Conservation (phyloP, 345 rosid species). For the Noccaea bulbosa region DNA sequence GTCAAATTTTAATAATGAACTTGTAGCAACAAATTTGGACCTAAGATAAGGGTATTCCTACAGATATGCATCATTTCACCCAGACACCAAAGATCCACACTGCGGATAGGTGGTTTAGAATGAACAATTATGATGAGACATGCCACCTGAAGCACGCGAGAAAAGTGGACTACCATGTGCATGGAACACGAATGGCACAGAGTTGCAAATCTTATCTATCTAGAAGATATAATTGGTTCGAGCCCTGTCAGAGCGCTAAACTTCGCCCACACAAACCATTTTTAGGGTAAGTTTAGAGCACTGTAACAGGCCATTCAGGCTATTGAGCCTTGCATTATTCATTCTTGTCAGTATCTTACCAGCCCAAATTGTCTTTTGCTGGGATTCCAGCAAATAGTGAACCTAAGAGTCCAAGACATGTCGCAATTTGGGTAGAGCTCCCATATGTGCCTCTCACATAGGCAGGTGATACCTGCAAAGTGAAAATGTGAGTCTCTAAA, state of each 20-base stretch:
- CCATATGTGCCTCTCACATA: slow-evolving; percentile 91
- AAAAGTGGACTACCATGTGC: slow-evolving; percentile 15
- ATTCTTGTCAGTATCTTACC: slow-evolving; percentile 56
- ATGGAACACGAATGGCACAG: slow-evolving; percentile 17
- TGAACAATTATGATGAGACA: slow-evolving; percentile 6
- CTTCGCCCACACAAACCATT: slow-evolving; percentile 21
- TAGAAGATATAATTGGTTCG: slow-evolving; percentile 17
- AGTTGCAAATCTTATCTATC: slow-evolving; percentile 17
- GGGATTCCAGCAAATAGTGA: slow-evolving; percentile 77
- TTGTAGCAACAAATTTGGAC: slow-evolving; percentile 10
- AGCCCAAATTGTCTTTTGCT: slow-evolving; percentile 67
- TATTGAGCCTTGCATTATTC: not conserved
- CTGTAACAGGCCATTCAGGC: slow-evolving; percentile 22
- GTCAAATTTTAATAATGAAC: slow-evolving; percentile 22
- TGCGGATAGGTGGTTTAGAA: slow-evolving; percentile 5
- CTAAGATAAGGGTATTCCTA: slow-evolving; percentile 15
- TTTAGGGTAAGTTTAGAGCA: slow-evolving; percentile 12
- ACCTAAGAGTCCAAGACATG: slow-evolving; percentile 80
- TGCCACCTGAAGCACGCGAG: slow-evolving; percentile 23
- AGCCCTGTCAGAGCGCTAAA: slow-evolving; percentile 8
- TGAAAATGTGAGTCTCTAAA: slow-evolving; percentile 9
- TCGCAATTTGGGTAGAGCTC: slow-evolving; percentile 83
- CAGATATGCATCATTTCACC: slow-evolving; percentile 11
- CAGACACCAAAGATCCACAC: slow-evolving; percentile 4
- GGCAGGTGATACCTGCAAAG: slow-evolving; percentile 82